Percentiles rank a stretch among this genome's conserved stretches.
Conservation (phyloP, 345 rosid species). For the Salix brachista region DNA sequence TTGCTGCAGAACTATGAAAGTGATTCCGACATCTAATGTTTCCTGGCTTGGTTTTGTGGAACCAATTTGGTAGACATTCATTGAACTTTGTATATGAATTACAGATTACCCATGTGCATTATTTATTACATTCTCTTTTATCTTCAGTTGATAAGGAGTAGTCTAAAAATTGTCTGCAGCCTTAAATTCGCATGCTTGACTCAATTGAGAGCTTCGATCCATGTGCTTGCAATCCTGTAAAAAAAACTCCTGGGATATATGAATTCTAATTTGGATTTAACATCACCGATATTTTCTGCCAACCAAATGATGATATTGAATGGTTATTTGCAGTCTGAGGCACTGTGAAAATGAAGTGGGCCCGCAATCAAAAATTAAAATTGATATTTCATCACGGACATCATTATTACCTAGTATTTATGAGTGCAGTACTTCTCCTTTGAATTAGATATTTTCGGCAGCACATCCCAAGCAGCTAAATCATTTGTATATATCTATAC, state of each 20-base stretch:
- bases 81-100: slow-evolving; percentile 11
- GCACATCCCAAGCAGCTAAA: neutral
- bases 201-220: slow-evolving; percentile 3
- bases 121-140: slow-evolving; percentile 30
- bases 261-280: neutral
- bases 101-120: slow-evolving; percentile 38
- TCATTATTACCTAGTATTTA: neutral
- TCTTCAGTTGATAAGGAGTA: slow-evolving; percentile 9
- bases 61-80: slow-evolving; percentile 27
- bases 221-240: neutral
- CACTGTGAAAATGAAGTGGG: neutral
- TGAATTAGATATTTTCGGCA: neutral
- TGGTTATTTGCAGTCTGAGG: neutral
- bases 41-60: slow-evolving; percentile 12
- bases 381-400: neutral
- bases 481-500: neutral
- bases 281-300: neutral
- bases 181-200: slow-evolving; percentile 13
- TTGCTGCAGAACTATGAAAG: slow-evolving; percentile 4
- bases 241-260: neutral
- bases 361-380: neutral
- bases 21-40: slow-evolving; percentile 9
- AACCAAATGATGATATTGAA: neutral
- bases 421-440: neutral
- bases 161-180: neutral